Base-by-base conservation (phyloP, 1,139 yeast genomes). In the Citeromyces siamensis region DNA sequence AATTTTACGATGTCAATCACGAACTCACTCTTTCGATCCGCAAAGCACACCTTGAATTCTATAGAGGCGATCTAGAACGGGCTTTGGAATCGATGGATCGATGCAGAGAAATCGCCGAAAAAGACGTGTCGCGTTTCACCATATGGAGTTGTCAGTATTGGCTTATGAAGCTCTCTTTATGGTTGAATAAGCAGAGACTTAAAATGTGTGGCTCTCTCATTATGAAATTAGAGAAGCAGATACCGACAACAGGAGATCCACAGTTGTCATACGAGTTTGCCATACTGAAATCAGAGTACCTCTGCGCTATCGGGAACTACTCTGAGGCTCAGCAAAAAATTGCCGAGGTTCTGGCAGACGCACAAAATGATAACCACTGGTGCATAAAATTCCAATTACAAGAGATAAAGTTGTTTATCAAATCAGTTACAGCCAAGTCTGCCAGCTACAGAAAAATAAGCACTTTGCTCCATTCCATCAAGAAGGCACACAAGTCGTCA, bases 381-480 rank as follows among this genome's bases (percentile, higher is more conserved):
- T 53, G 54, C 12, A 54, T 71, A 26, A 59, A 61, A 44, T 59
- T 70, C 38, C 67, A 64, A 32, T 44, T 71, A 10, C 45, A 71
- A 33, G 67, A 67, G 43, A 64, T 73, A 36, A 49, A 52, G 13
- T 56, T 71, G 2, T 56, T 66, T 41, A 50, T 59, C 19, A 40
- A 47, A 9, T 52, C 68, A 2, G 65, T 55, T 1, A 14, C 63
- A 2, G 54, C 60, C 4, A 62, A 64, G 8, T 49, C 64, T 5
- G 26, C 26, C 16, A 19, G 35, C 23, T 26, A 26, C 6, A 55
- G 68, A 36, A 69, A 64, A 0, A 44, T 72, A 10, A 60, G 73
- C 1, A 50, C 66, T 29, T 47, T 69, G 0, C 50, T 71, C 2
- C 71, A 67, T 45, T 67, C 66, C 34, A 51, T 72, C 5, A 60